Evolutionary conservation across 2,329 filamentous ascomycete genomes (phyloP), one percentile per base, ranked within the genome.

Genomic region (Colletotrichum liaoningense): DNA sequence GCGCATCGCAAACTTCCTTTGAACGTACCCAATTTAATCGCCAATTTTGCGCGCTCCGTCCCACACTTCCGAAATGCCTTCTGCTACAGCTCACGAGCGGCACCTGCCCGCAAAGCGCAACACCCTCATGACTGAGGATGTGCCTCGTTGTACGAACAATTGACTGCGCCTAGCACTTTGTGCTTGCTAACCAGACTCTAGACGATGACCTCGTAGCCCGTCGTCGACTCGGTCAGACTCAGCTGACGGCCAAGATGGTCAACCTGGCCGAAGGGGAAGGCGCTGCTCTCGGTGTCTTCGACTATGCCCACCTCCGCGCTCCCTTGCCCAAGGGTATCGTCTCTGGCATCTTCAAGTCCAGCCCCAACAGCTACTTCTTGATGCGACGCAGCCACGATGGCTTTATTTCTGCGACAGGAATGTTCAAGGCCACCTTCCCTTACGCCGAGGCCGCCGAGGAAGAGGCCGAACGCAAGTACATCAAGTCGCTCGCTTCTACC

Each of bases 251-350:
- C 65, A 97, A 95, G 85, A 92, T 95, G 79, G 91, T 92, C 42
- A 91, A 93, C 77, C 86, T 92, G n/a, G 91, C 92, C 82, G 92
- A 94, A 75, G 90, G 92, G 69, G 94, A 94, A 81, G 87, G 91
- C 59, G 88, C 93, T 77, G 92, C 93, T 77, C 87, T 97, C 74
- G 95, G 94, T 64, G 91, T 93, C 59, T 98, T 99, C 81, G 97
- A 98, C 84, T 99, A 99, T 83, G 96, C 95, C 76, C 97, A 99
- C 82, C 88, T 99, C 63, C 93, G 96, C 80, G 96, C 95, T 74
- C 96, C 97, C 16, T 86, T 99, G 59, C 97, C 97, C 63, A 97
- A 95, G 83, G 95, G 97, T 76, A 92, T 98, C 77, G 91, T 92
- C 33, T 98, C 95, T 6, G 97, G 97, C 80, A 97, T 99, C 79